A percentile compares a stretch with the other conserved stretches of the same genome.
phyloP scores from a whole-genome alignment of 2,329 filamentous ascomycete genomes.

The Aspergillus pseudoterreus region DNA sequence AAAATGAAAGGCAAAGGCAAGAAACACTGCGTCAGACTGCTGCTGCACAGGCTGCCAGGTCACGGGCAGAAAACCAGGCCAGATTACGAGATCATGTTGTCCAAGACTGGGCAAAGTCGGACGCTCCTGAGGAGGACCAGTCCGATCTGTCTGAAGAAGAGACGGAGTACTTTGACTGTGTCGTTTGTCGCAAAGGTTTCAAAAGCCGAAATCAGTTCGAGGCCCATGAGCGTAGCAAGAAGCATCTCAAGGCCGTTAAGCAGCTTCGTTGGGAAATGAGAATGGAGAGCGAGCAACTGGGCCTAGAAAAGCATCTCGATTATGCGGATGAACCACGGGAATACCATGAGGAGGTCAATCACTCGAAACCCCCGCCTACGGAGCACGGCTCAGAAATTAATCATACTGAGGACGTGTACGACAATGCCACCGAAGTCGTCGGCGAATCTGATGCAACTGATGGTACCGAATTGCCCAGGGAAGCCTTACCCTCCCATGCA shows the following conservation, averaged over 20 bases:
- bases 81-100: constrained; percentile 62
- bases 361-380: background rate
- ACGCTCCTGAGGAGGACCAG: constrained; percentile 51
- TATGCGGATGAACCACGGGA: background rate
- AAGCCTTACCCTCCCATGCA: background rate
- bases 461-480: background rate
- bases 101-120: constrained; percentile 71
- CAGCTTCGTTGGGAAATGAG: constrained; percentile 78
- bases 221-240: constrained; percentile 93
- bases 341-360: background rate
- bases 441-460: background rate
- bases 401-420: background rate
- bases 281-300: constrained; percentile 63
- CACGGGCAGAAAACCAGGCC: constrained; percentile 75
- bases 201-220: constrained; percentile 91
- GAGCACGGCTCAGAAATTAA: background rate
- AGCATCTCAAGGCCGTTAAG: constrained; percentile 83
- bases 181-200: constrained; percentile 64
- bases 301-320: constrained; percentile 14
- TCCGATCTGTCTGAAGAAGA: constrained; percentile 45
- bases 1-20: constrained; percentile 77
- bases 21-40: constrained; percentile 72
- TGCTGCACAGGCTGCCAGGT: constrained; percentile 77
- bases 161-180: constrained; percentile 59
- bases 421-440: background rate